Evolutionary conservation across 1,284 basidiomycete species (phyloP), one percentile per base, ranked within the genome.

Genomic region (Coriolopsis trogii): DNA sequence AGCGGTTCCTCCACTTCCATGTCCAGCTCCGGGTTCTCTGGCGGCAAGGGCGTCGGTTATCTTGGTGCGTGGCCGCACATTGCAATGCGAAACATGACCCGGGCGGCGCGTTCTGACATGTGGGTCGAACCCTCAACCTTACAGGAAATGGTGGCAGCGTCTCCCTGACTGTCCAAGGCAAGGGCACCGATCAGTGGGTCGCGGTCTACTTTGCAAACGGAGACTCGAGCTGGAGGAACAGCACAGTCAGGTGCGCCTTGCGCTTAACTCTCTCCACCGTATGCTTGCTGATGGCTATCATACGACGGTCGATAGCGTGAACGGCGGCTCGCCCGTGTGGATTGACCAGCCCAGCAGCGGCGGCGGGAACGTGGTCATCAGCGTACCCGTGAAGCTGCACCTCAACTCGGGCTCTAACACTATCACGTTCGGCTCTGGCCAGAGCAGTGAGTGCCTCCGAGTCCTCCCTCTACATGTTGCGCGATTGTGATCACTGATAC

Each of bases 331-430:
- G 12, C 67, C 69, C 13, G 70, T 80, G 16, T 47, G 75, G 12
- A 74, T 85, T 25, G 78, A 84, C 51, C 81, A 85, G 59, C 81
- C 82, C 5, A 73, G 79, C 61, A 81, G 78, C 21, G 81, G 81
- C 36, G 77, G 81, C 20, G 76, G 74, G 1, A 58, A 73, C 52
- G 79, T 80, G 41, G 68, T 82, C 33, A 64, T 84, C 28, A 82
- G 81, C 34, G 78, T 82, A 21, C 81, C 82, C 9, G 79, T 84
- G 18, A 75, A 79, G 59, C 67, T 84, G 34, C 73, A 66, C 49
- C 67, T 86, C 36, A 71, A 70, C 26, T 76, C 63, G 30, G 82
- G 82, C 4, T 65, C 77, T 15, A 84, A 84, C 59, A 73, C 77
- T 10, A 71, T 85, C 55, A 77, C 76, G 0, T 73, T 85, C 59